These are phyloP conservation scores for Cyphellophora attinorum DNA, from an alignment of 2,329 filamentous ascomycete species.

Conservation along the genomic window DNA sequence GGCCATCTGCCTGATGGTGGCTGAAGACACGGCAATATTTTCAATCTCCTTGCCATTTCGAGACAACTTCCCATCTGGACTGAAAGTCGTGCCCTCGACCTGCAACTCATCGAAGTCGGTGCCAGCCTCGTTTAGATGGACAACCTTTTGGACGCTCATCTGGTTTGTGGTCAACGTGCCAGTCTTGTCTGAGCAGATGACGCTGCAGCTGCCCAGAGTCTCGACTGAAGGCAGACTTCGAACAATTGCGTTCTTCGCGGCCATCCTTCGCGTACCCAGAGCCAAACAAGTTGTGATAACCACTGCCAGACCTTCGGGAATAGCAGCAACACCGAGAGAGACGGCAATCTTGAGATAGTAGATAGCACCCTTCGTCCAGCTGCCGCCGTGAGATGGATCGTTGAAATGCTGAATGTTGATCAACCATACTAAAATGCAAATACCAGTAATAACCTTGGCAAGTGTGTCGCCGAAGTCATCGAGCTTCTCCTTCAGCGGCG, in stretches of 20 bases:
- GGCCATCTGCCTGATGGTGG: constrained; percentile 69
- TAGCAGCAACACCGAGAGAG: constrained; percentile 76
- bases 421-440: constrained; percentile 92
- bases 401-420: constrained; percentile 98
- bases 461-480: constrained; percentile 95
- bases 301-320: constrained; percentile 65
- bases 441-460: constrained; percentile 96
- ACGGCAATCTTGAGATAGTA: constrained; percentile 99
- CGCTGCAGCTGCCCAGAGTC: constrained; percentile 95
- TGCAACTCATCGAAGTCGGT: constrained; percentile 73
- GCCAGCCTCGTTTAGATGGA: constrained; percentile 68
- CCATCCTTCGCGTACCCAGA: constrained; percentile 96
- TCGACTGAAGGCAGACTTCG: constrained; percentile 93
- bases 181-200: constrained; percentile 99
- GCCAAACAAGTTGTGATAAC: constrained; percentile 98
- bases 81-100: constrained; percentile 86
- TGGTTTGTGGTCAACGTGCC: constrained; percentile 97
- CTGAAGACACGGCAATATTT: constrained; percentile 61
- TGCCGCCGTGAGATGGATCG: constrained; percentile 86
- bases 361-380: constrained; percentile 92
- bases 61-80: constrained; percentile 67
- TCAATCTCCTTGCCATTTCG: constrained; percentile 58
- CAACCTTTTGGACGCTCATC: constrained; percentile 94
- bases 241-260: constrained; percentile 94
- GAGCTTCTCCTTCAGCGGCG: constrained; percentile 94